Evolutionary conservation across 352 stramenopile genomes (phyloP), one percentile per base, ranked within the genome.

Genomic region (Globisporangium paroecandrum): DNA sequence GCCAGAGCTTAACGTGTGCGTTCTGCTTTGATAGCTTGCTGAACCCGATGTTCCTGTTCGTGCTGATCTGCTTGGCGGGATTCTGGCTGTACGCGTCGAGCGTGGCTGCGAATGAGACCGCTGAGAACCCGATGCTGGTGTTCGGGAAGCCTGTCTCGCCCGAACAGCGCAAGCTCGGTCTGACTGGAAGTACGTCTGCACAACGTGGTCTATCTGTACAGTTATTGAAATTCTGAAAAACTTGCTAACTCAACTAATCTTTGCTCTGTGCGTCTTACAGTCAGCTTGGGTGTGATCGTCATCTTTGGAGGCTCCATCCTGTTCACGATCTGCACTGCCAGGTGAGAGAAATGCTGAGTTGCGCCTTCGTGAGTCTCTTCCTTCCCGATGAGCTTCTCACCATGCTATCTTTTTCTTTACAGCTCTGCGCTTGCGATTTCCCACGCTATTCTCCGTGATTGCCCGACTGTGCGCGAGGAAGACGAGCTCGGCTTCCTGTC

Each of bases 1-100:
- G 12, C 24, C 27, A 36, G 20, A 58, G 55, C n/a, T 32, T 65
- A 47, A 65, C 38, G 46, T 20, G 41, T 62, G 47, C 58, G 25
- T 69, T 12, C 1, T 56, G 20, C 22, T 54, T 32, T 32, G 65
- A 41, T 72, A 95, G 85, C 58, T 54, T 95, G 62, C 62, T 95
- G 54, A 95, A 95, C 69, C 87, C 87, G 66, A 85, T 95, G 64
- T 95, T 95, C 66, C 74, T 95, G 10, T 95, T 95, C 75, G 84
- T 93, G 24, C 76, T 95, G 38, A 94, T 95, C 60, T 95, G 87
- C 67, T 55, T 95, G 53, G 80, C 68, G 22, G 87, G 79, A 53
- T 92, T 91, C 47, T 95, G 87, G 87, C 77, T 92, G 34, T 93
- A 95, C 66, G 81, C 85, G 49, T 88, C 86, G 60, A 91, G 83